Conservation (phyloP, 306 rosid genomes). For the Canavalia gladiata region DNA sequence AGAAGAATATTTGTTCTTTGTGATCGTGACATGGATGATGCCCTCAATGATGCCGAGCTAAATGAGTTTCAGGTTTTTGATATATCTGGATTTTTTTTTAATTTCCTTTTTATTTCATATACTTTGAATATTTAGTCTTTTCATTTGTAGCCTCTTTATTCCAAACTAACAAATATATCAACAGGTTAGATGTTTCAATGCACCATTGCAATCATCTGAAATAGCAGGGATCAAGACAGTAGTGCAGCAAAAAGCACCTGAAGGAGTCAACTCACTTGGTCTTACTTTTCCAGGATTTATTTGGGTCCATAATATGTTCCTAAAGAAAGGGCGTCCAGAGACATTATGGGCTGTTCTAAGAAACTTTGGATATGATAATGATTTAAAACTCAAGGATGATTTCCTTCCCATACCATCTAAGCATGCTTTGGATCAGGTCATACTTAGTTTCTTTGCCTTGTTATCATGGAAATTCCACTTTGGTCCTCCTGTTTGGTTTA, state of each 20-base stretch:
- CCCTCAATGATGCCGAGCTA: conserved; percentile 86
- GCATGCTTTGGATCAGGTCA: conserved; percentile 85
- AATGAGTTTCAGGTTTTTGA: conserved; percentile 87
- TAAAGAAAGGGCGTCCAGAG: conserved; percentile 81
- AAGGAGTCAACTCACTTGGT: conserved; percentile 84
- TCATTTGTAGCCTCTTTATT: conserved; percentile 27
- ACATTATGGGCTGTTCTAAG: conserved; percentile 91
- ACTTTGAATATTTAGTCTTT: conserved; percentile 39
- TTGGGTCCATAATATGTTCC: conserved; percentile 75
- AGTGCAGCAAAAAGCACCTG: conserved; percentile 78
- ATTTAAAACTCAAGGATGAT: conserved; percentile 79
- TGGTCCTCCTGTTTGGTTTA: conserved; percentile 38
- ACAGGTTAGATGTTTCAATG: conserved; percentile 84
- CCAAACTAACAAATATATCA: conserved; percentile 40
- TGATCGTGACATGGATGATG: conserved; percentile 92
- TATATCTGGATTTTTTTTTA: conserved; percentile 28
- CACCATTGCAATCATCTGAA: conserved; percentile 77
- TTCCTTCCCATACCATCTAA: conserved; percentile 77
- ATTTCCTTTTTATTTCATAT: conserved; percentile 24
- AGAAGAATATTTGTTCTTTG: conserved; percentile 88
- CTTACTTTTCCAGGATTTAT: conserved; percentile 86
- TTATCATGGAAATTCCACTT: conserved; percentile 45
- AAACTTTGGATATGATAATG: conserved; percentile 83
- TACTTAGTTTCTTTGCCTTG: conserved; percentile 20
- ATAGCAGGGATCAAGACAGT: conserved; percentile 71